Base-by-base conservation (phyloP, 2,329 filamentous ascomycete species). In the Aspergillus quadrilineatus region DNA sequence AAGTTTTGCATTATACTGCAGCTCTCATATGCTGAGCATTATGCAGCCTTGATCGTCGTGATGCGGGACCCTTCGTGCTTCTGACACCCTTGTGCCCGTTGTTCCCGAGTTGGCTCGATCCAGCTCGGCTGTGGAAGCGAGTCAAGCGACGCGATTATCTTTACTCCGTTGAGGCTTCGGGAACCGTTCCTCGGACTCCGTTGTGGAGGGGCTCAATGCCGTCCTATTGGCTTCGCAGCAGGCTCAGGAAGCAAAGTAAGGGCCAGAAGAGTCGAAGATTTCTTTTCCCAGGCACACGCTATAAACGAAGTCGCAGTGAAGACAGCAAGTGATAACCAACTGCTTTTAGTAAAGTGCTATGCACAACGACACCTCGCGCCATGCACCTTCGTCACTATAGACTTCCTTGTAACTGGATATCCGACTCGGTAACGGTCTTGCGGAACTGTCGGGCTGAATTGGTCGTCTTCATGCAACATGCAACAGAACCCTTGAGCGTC, bases 161-260 rank as follows among this genome's bases (percentile, higher is more conserved):
- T 7, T 50, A 30, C 22, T 32, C 36, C 7, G 28, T 50, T 29
- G 10, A 46, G 14, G 14, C 14, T 12, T 50, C 36, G 34, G 47
- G 47, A 37, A 48, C 15, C 28, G 37, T 9, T 37, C 45, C 44
- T 57, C 49, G 55, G 55, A 41, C 37, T 50, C 50, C 44, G 55
- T 53, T 22, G 39, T 57, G 39, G 55, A 50, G 44, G 50, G 30
- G 17, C 26, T 29, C 6, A 36, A 12, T 39, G 29, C 8, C 12
- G 39, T 29, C 32, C 41, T 44, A 53, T 53, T 57, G 50, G 50
- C 28, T 17, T 42, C 14, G 34, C 10, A 37, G 34, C 12, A 12
- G 34, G 10, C 12, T 37, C 34, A 34, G 30, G 10, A 34, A 34
- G 30, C 30, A 34, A 34, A 34, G 30, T 34, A 22, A 44, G 14